Base-by-base conservation (phyloP, 169 alveolate genomes). In the Theileria sp. region DNA sequence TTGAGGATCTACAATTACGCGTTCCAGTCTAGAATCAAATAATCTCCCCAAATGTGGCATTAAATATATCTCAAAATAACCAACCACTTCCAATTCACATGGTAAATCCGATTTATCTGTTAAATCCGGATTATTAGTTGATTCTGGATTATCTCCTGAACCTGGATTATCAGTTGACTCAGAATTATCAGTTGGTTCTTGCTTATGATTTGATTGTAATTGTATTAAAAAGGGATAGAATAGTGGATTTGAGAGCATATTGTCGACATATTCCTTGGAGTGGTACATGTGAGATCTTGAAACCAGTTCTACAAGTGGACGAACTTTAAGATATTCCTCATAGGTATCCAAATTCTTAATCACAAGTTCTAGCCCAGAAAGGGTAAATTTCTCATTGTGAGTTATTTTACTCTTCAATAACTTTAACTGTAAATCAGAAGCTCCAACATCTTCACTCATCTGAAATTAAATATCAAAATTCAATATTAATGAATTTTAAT, bases 41-140 rank as follows among this genome's bases (percentile, higher is more conserved):
- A 58, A 34, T 50, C 94, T 81, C n/a, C 92, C 94, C 89, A 90
- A 72, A 71, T 90, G 94, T 30, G 92, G 92, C 75, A 90, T 34
- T 62, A 77, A 66, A 66, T 90, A 87, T 28, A 90, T 75, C 74
- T 90, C 94, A 67, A 83, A 60, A 76, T 90, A 90, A 10, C 92
- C 94, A 15, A 90, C 87, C 54, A 85, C 77, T n/a, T 73, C 44
- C 12, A 28, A 28, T 8, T 10, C 54, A 7, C 17, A 36, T 1
- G 8, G 54, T 44, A 1, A 44, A 44, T 44, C 17, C 54, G 36
- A 32, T 13, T 61, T 8, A 8, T 28, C 44, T 13, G 12, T 61
- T 61, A 28, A 30, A 28, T 28, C 69, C 32, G n/a, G 8, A 4
- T 8, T 10, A 30, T 61, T 28, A 4, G 69, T 32, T 61, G 34